A percentile compares a stretch with the other conserved stretches of the same genome.
These are phyloP conservation scores for Thermoascus crustaceus DNA, from an alignment of 2,329 filamentous ascomycete genomes.

Conservation along the genomic window DNA sequence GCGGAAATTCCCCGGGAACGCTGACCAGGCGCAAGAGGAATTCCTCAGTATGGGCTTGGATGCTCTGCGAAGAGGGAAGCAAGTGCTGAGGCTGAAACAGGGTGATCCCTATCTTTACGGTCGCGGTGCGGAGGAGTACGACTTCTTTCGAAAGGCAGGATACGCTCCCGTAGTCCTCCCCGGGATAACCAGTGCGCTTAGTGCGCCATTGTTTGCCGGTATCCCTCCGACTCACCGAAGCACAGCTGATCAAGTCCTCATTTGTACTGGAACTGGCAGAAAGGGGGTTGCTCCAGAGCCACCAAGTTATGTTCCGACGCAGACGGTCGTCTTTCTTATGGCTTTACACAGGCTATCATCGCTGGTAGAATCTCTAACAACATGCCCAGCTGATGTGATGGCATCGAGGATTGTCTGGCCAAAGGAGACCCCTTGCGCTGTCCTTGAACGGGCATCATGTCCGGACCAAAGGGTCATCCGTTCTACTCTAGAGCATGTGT, in stretches of 20 bases:
- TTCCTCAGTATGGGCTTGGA: conserved; percentile 69
- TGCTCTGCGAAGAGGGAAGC: conserved; percentile 60
- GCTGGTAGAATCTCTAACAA: conserved; percentile 62
- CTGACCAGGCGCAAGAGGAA: conserved; percentile 86
- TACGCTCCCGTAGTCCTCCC: conserved; percentile 68
- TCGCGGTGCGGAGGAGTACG: conserved; percentile 84
- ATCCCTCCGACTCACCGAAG: conserved; percentile 85
- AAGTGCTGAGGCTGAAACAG: conserved; percentile 85
- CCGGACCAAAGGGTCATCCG: conserved; percentile 89
- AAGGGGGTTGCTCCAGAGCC: conserved; percentile 78
- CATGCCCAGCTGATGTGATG: conserved; percentile 14
- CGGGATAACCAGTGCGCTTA: conserved; percentile 81
- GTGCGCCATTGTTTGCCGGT: conserved; percentile 76
- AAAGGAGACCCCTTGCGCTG: conserved; percentile 71
- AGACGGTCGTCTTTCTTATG: conserved; percentile 94
- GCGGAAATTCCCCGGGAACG: conserved; percentile 95
- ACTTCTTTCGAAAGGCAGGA: conserved; percentile 68
- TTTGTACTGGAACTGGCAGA: conserved; percentile 94
- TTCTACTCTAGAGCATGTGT: conserved; percentile 72
- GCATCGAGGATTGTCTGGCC: no score
- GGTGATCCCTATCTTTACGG: conserved; percentile 96
- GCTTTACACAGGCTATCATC: conserved; percentile 74
- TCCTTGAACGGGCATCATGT: conserved; percentile 88
- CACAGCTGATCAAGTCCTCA: conserved; percentile 82
- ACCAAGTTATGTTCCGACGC: conserved; percentile 64